Conservation (phyloP, 1,284 basidiomycete species). For the Tylopilus orsonianus region DNA sequence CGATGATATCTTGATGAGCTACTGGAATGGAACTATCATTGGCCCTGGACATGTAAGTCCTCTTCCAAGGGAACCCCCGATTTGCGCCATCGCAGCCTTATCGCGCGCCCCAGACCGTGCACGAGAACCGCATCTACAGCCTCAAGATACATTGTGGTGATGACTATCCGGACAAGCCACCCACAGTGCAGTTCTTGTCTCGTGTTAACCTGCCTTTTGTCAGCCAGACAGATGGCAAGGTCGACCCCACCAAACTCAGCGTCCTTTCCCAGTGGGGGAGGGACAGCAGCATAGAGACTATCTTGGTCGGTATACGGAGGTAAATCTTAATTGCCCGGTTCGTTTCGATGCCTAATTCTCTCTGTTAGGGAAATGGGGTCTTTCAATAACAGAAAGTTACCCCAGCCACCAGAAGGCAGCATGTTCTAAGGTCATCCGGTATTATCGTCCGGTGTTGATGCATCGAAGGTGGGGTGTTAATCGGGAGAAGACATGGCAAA, state of each 20-base stretch:
- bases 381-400: constrained; percentile 88
- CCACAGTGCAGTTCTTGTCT: constrained; percentile 83
- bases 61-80: constrained; percentile 1
- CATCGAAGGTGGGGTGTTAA: constrained; percentile 9
- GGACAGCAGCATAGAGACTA: constrained; percentile 78
- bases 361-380: constrained; percentile 87
- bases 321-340: constrained; percentile 31
- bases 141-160: constrained; percentile 88
- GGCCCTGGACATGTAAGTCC: constrained; percentile 89
- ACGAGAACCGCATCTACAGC: constrained; percentile 98
- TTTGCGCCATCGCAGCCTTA: constrained; percentile 25
- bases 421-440: constrained; percentile 46
- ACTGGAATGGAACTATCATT: constrained; percentile 99
- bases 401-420: constrained; percentile 90
- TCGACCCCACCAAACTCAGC: constrained; percentile 69
- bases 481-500: constrained; percentile 17
- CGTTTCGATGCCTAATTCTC: constrained; percentile 1
- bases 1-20: constrained; percentile 94
- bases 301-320: constrained; percentile 91
- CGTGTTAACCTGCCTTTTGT: constrained; percentile 97
- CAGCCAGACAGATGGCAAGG: constrained; percentile 69
- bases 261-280: constrained; percentile 76
- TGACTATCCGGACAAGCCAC: constrained; percentile 80
- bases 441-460: not conserved
- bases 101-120: constrained; percentile 68